Conservation (phyloP, 1,139 yeast genomes). For the Geotrichum cucujoidarum region DNA sequence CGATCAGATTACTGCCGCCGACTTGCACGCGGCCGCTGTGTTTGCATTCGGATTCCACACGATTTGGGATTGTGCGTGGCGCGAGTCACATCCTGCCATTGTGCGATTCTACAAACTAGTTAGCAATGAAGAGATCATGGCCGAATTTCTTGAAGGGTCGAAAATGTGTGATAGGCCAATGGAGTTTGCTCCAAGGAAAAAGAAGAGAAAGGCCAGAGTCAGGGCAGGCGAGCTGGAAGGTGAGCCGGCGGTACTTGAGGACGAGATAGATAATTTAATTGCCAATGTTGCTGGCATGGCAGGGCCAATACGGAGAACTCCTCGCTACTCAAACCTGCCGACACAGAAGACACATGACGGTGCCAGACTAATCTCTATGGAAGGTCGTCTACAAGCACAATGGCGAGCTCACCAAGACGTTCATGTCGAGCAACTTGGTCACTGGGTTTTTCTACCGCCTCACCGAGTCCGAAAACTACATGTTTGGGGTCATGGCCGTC, state of each 20-base stretch:
- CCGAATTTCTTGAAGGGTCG: slow-evolving; percentile 42
- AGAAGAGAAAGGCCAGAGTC: slow-evolving; percentile 45
- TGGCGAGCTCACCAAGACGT: slow-evolving; percentile 93
- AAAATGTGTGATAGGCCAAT: slow-evolving; percentile 58
- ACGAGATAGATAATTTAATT: slow-evolving; percentile 30
- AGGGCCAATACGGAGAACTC: slow-evolving; percentile 95
- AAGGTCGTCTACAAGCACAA: slow-evolving; percentile 96
- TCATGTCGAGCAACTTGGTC: slow-evolving; percentile 96
- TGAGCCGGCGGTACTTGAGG: slow-evolving; percentile 36
- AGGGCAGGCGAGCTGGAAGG: slow-evolving; percentile 39
- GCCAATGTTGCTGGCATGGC: slow-evolving; percentile 70
- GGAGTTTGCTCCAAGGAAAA: slow-evolving; percentile 73
- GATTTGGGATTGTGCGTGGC: slow-evolving; percentile 75
- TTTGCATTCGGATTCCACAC: slow-evolving; percentile 60
- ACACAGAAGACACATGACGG: slow-evolving; percentile 96
- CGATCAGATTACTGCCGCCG: slow-evolving; percentile 85
- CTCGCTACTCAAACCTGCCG: slow-evolving; percentile 92
- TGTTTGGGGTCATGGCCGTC: slow-evolving; percentile 91
- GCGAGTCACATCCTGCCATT: slow-evolving; percentile 64
- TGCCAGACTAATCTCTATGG: slow-evolving; percentile 93
- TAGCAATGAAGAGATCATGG: slow-evolving; percentile 51
- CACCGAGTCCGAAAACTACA: slow-evolving; percentile 82
- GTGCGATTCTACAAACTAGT: slow-evolving; percentile 86
- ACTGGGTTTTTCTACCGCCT: slow-evolving; percentile 99
- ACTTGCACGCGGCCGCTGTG: slow-evolving; percentile 59